Evolutionary conservation across 192 early-diverging fungal species (phyloP), one percentile per base, ranked within the genome.

Genomic region (Pecoramyces ruminantium): DNA sequence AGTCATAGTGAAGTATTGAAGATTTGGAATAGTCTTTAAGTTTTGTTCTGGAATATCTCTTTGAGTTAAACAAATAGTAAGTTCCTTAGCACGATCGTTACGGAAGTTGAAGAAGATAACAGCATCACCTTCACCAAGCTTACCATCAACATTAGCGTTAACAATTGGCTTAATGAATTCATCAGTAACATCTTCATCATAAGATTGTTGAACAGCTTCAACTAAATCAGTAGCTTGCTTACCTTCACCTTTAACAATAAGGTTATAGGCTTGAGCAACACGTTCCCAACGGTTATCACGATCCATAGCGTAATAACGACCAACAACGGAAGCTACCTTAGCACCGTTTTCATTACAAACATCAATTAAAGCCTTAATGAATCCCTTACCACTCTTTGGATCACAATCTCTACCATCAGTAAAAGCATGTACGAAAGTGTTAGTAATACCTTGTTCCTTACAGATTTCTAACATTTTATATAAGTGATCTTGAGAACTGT

Each of bases 221-320:
- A 95, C 77, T 28, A 88, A 87, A 82, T 93, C 92, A 13, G 78
- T 29, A 40, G 81, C 79, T 27, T 87, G 81, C 85, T 91, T 90
- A 67, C 51, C 51, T 84, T 96, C 95, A 21, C 86, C 89, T 83
- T 89, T 86, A 38, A 93, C 92, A 84, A 99, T 86, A 40, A 89
- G 96, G 78, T 99, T 96, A 83, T 96, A 93, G 38, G 98, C 98
- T 42, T 95, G 86, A 89, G 97, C 92, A 78, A 98, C 85, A 79
- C 98, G 92, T 90, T 99, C 98, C 98, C 98, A 99, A 81, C 98
- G 93, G 92, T 99, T 99, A 87, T 99, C 98, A 85, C 98, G 94
- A 86, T 99, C 98, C 98, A 99, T 99, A 80, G 97, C 97, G 85
- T 98, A 99, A 92, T 99, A 99, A 78, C 98, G 92, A 29, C 98